phyloP scores from a whole-genome alignment of 331 rosid genomes.

The Phaseolus coccineus region DNA sequence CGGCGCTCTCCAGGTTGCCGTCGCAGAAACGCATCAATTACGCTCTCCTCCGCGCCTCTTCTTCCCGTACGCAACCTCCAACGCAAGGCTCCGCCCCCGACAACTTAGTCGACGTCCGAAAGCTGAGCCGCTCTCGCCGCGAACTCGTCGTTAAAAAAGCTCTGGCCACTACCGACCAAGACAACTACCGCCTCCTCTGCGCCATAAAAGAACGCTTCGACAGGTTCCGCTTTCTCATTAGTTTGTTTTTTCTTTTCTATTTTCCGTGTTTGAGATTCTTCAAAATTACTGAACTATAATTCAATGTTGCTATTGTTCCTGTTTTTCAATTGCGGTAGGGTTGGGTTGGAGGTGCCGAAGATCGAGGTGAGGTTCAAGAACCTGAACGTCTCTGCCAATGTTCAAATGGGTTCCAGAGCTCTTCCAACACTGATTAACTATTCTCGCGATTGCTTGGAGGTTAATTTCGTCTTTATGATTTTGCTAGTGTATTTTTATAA shows the following conservation, averaged over 20 bases:
- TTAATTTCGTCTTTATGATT: neutral
- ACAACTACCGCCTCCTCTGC: conserved; percentile 66
- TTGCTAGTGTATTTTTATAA: neutral
- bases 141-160: conserved; percentile 77
- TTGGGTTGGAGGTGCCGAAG: conserved; percentile 69
- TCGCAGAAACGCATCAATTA: conserved; percentile 60
- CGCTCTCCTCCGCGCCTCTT: conserved; percentile 56
- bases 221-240: conserved; percentile 45
- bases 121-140: conserved; percentile 59
- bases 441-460: conserved; percentile 69
- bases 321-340: conserved; percentile 46
- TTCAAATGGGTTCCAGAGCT: conserved; percentile 76
- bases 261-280: neutral
- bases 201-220: conserved; percentile 79
- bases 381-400: conserved; percentile 65
- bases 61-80: neutral
- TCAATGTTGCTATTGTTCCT: neutral
- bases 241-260: neutral
- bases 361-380: conserved; percentile 71
- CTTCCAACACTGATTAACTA: conserved; percentile 77
- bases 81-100: neutral
- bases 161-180: conserved; percentile 79
- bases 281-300: neutral
- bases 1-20: conserved; percentile 68
- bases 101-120: conserved; percentile 65